A percentile compares a stretch with the other conserved stretches of the same genome.
Conservation (phyloP, 768 basidiomycete species). For the Mycena floridula region DNA sequence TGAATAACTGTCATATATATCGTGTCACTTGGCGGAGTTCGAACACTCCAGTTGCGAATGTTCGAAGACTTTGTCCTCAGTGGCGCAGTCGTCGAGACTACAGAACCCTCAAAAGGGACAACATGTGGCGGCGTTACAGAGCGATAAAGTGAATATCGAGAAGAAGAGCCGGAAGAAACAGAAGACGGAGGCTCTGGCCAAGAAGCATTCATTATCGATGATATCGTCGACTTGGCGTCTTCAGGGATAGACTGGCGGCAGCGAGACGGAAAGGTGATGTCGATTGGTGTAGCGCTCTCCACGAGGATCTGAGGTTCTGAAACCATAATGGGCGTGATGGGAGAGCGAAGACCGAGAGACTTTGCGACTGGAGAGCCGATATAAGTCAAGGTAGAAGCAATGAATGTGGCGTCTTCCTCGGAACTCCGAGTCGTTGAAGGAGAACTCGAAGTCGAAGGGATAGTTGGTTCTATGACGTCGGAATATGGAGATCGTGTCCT, state of each 20-base stretch:
- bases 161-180: slow-evolving; percentile 9
- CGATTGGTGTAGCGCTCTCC: neutral
- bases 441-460: neutral
- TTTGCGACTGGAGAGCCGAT: slow-evolving; percentile 39
- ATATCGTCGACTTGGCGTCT: slow-evolving; percentile 28
- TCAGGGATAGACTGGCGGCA: slow-evolving; percentile 14
- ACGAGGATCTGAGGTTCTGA: neutral
- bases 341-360: slow-evolving; percentile 28
- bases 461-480: too few species aligned
- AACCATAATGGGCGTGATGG: slow-evolving; percentile 6
- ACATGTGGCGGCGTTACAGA: slow-evolving; percentile 12
- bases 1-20: slow-evolving; percentile 40
- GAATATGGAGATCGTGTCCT: too few species aligned
- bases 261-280: neutral
- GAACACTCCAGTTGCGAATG: slow-evolving; percentile 15
- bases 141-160: slow-evolving; percentile 15
- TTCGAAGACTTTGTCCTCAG: slow-evolving; percentile 20
- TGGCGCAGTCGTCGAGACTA: slow-evolving; percentile 17
- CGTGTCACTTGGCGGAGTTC: slow-evolving; percentile 19
- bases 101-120: slow-evolving; percentile 25
- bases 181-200: slow-evolving; percentile 33
- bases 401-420: slow-evolving; percentile 33
- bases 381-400: slow-evolving; percentile 37
- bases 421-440: slow-evolving; percentile 3
- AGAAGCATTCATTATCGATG: slow-evolving; percentile 29